Percentiles rank a stretch among this genome's conserved stretches.
These are phyloP conservation scores for Pythium aquatile DNA, from an alignment of 352 stramenopile genomes.

Conservation along the genomic window DNA sequence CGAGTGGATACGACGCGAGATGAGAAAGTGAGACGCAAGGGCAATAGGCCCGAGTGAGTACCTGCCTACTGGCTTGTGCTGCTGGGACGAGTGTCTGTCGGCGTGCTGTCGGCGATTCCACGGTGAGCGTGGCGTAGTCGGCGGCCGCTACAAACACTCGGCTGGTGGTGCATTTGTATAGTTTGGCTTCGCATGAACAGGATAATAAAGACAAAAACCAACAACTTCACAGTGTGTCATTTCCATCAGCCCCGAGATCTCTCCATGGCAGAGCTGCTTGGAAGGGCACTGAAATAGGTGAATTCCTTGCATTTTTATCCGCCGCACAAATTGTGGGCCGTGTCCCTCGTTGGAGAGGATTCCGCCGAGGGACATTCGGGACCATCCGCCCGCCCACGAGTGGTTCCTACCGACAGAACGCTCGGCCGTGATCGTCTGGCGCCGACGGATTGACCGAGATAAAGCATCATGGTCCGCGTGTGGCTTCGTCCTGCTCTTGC, in stretches of 20 bases:
- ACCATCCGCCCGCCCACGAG: constrained; percentile 22
- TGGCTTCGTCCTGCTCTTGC: constrained; percentile 59
- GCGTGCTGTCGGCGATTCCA: neutral
- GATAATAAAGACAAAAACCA: constrained; percentile 26
- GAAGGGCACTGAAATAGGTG: constrained; percentile 11
- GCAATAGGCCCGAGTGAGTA: constrained; percentile 26
- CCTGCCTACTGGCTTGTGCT: constrained; percentile 24
- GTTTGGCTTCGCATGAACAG: constrained; percentile 31
- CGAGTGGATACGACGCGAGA: constrained; percentile 6
- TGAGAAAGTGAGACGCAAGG: constrained; percentile 20
- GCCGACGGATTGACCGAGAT: constrained; percentile 26
- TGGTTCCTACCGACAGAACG: constrained; percentile 29
- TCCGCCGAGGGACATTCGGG: constrained; percentile 28
- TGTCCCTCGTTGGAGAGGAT: constrained; percentile 17
- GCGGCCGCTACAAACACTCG: constrained; percentile 8
- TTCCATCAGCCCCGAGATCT: neutral
- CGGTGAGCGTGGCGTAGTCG: neutral
- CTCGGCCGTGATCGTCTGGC: constrained; percentile 28
- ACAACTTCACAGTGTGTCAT: neutral
- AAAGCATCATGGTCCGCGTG: constrained; percentile 64
- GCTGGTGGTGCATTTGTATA: constrained; percentile 35
- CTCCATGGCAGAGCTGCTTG: neutral
- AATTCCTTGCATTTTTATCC: constrained; percentile 11
- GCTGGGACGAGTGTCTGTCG: constrained; percentile 21
- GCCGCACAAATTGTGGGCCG: constrained; percentile 2